Evolutionary conservation across 176 grass and related monocot species (phyloP), one percentile per base, ranked within the genome.

Genomic region (Phoenix roebelenii): DNA sequence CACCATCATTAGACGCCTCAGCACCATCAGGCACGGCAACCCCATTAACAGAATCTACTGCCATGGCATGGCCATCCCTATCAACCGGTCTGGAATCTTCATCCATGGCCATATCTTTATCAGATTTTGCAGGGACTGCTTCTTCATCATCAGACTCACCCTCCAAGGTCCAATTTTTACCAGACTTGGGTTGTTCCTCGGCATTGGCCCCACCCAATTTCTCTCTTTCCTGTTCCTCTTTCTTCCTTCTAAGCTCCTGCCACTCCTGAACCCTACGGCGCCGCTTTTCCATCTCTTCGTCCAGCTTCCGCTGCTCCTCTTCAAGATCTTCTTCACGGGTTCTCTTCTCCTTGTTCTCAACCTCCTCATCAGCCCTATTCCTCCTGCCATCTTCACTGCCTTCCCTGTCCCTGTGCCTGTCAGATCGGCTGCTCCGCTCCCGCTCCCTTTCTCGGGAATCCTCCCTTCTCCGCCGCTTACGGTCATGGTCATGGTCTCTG

Each of bases 111-210:
- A 62, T 44, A 39, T 86, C 81, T 23, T 79, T 83, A 22, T 80
- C 65, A 29, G 50, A 54, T 18, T 61, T 72, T 39, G 50, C 19
- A 14, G 18, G 16, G 17, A 55, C 25, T 54, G 70, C 50, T 22
- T 64, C 91, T 29, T 95, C 93, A 49, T 97, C 93, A 50, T 97
- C 93, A 18, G 93, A 97, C 63, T 96, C 93, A 0, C 93, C 93
- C 15, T 97, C 93, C 64, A 97, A 78, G 59, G 93, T 97, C 93
- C 93, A 97, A 52, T 97, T 97, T 64, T 88, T 97, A 49, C 84
- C 92, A 3, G 59, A 64, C 26, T 67, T 66, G 16, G 50, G 52
- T 18, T 15, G 58, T 5, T 30, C 79, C 16, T 58, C 64, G 5
- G 25, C 16, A 3, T 73, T 60, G 28, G 60, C 60, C 16, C 39